Conservation (phyloP, 805 yeast genomes). For the Hanseniaspora taiwanica region DNA sequence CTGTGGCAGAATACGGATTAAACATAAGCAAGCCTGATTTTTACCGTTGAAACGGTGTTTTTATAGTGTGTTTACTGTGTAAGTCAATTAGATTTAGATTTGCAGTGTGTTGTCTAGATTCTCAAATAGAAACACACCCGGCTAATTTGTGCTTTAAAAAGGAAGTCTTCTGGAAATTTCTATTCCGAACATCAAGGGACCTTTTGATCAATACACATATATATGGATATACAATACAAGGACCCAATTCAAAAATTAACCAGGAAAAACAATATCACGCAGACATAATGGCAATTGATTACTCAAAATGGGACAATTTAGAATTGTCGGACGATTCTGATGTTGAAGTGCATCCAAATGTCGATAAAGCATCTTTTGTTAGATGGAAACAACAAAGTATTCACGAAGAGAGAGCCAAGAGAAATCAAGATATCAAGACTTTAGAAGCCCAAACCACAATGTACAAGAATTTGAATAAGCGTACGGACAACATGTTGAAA, state of each 20-base stretch:
- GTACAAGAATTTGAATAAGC: slow-evolving; percentile 59
- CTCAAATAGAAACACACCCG: no score
- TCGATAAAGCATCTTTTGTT: slow-evolving; percentile 84
- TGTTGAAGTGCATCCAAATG: slow-evolving; percentile 95
- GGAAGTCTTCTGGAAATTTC: neutral
- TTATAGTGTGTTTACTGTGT: neutral
- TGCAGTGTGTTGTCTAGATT: no score
- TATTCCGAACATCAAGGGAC: neutral
- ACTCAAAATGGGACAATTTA: slow-evolving; percentile 95
- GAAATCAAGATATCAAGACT: slow-evolving; percentile 65
- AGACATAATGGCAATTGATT: slow-evolving; percentile 70
- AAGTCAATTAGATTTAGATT: no score
- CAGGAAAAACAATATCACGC: no score
- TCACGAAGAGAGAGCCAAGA: slow-evolving; percentile 78
- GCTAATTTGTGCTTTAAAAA: no score
- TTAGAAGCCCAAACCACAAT: slow-evolving; percentile 66
- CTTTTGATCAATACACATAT: no score
- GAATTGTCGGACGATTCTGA: slow-evolving; percentile 96
- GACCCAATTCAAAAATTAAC: neutral
- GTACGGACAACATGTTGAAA: slow-evolving; percentile 53
- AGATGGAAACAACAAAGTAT: slow-evolving; percentile 96
- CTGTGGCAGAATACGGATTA: slow-evolving; percentile 83
- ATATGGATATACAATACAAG: no score
- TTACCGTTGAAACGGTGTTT: slow-evolving; percentile 42
- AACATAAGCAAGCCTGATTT: slow-evolving; percentile 88